Conservation (phyloP, 306 rosid genomes). For the Casuarina glauca region DNA sequence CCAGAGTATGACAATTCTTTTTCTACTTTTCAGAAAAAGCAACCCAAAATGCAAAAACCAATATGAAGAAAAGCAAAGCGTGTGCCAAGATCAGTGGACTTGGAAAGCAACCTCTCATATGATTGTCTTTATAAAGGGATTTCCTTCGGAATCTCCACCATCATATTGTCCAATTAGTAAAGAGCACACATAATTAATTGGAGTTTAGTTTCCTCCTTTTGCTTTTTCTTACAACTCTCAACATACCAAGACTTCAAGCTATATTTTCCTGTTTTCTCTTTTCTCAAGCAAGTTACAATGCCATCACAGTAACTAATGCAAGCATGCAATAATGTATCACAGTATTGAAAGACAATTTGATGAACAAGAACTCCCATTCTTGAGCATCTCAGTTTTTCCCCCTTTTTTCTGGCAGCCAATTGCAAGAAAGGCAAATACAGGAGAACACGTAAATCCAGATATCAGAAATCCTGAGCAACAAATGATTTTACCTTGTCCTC, state of each 20-base stretch:
- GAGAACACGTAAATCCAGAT: not conserved
- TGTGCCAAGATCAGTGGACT: not conserved
- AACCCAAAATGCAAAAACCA: not conserved
- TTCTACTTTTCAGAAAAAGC: no score
- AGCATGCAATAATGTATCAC: not conserved
- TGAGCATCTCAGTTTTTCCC: not conserved
- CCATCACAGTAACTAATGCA: no score
- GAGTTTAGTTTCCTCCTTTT: not conserved
- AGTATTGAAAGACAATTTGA: not conserved
- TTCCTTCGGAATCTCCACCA: not conserved
- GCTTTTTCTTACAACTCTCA: not conserved
- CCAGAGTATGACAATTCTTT: not conserved
- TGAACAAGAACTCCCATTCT: not conserved
- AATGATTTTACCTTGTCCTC: conserved; percentile 72
- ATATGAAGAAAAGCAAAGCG: not conserved
- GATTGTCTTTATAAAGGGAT: not conserved
- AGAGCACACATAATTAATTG: not conserved
- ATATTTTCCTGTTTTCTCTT: not conserved
- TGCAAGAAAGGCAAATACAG: not conserved
- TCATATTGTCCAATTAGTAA: not conserved
- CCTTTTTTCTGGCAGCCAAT: not conserved
- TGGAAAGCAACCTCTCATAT: not conserved
- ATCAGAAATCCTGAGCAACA: not conserved
- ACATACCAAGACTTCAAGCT: not conserved
- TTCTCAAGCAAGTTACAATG: not conserved